Conservation (phyloP, 345 rosid genomes). For the Ceriops zippeliana region DNA sequence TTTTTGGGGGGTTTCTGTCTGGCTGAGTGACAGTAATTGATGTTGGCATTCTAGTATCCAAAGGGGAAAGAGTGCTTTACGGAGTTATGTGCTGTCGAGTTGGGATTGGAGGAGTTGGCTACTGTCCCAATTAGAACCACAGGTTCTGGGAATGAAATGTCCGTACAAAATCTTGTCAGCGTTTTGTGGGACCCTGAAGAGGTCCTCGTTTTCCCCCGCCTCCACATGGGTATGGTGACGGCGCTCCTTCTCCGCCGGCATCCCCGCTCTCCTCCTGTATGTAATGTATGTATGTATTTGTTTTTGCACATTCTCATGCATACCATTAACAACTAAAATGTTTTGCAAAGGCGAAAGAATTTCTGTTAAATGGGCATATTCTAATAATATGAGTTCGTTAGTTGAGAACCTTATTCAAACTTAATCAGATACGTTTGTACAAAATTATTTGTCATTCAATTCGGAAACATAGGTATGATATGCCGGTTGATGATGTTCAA, state of each 20-base stretch:
- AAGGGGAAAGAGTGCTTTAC: background rate
- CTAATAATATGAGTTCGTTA: too few species aligned
- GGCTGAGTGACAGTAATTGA: background rate
- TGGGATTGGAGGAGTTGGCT: constrained; percentile 21
- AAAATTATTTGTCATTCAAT: too few species aligned
- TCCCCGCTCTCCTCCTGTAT: background rate
- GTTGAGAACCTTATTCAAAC: too few species aligned
- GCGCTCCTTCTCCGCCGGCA: constrained; percentile 3
- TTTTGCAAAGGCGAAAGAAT: too few species aligned
- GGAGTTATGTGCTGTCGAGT: constrained; percentile 26
- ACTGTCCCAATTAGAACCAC: constrained; percentile 28
- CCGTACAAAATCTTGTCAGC: constrained; percentile 23
- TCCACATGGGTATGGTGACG: constrained; percentile 8
- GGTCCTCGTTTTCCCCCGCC: background rate
- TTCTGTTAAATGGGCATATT: too few species aligned
- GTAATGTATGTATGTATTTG: too few species aligned
- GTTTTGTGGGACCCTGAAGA: background rate
- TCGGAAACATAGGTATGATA: too few species aligned
- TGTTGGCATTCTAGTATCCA: background rate
- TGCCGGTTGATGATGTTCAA: too few species aligned
- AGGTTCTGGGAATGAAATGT: background rate
- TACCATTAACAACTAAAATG: too few species aligned
- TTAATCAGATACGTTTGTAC: too few species aligned
- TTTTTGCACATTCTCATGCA: too few species aligned
- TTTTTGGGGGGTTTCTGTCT: background rate